Evolutionary conservation across 1,284 basidiomycete genomes (phyloP).

Genomic region (Cutaneotrichosporon mucoides): DNA sequence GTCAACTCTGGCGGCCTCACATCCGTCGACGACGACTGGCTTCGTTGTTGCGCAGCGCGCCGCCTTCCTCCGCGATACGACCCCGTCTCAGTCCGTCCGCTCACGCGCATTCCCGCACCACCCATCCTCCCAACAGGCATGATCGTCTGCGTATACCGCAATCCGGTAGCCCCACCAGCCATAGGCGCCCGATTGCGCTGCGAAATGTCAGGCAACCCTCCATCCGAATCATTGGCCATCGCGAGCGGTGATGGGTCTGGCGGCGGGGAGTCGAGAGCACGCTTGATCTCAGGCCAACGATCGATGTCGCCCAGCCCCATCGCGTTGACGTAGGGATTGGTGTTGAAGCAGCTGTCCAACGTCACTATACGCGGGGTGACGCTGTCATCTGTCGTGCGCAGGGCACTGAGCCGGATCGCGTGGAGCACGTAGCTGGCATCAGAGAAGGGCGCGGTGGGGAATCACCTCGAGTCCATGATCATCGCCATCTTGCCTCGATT

Average conservation of each 20-base stretch:
- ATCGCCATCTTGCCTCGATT: slow-evolving; percentile 38
- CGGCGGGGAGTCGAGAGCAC: slow-evolving; percentile 52
- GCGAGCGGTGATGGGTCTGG: slow-evolving; percentile 52
- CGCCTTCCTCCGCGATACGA: slow-evolving; percentile 4
- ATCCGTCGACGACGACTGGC: neutral
- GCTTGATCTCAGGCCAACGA: slow-evolving; percentile 75
- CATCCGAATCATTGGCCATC: slow-evolving; percentile 6
- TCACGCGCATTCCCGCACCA: slow-evolving; percentile 64
- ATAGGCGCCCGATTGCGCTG: neutral
- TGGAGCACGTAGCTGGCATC: slow-evolving; percentile 73
- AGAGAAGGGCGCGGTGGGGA: neutral
- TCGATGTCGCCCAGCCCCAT: slow-evolving; percentile 70
- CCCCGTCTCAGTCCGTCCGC: neutral
- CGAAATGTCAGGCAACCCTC: slow-evolving; percentile 16
- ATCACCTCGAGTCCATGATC: slow-evolving; percentile 45
- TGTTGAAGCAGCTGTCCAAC: slow-evolving; percentile 57
- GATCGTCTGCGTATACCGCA: slow-evolving; percentile 82
- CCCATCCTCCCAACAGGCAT: slow-evolving; percentile 62
- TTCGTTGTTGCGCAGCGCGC: neutral
- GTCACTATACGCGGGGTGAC: slow-evolving; percentile 75
- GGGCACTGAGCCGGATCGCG: slow-evolving; percentile 72
- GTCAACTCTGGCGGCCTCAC: neutral
- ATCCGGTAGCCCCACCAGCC: slow-evolving; percentile 52
- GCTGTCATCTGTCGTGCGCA: slow-evolving; percentile 80
- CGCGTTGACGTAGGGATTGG: slow-evolving; percentile 75